Evolutionary conservation across 2,329 filamentous ascomycete species (phyloP).

Genomic region (Fusarium sp.): DNA sequence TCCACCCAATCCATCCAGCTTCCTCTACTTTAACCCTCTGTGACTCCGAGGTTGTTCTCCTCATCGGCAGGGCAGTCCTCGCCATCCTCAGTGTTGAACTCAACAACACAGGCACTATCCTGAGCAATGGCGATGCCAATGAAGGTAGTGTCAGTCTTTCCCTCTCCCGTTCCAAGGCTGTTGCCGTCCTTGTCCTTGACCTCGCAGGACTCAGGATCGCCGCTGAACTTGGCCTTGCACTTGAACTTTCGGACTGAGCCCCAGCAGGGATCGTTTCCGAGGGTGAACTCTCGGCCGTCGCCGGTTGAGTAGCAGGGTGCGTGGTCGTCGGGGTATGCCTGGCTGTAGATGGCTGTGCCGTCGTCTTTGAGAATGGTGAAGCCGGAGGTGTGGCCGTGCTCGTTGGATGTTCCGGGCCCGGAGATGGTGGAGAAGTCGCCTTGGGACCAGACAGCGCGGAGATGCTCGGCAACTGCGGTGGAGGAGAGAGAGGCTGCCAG

Average conservation of each 20-base stretch:
- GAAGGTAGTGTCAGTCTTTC: slow-evolving; percentile 14
- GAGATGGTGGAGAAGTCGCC: slow-evolving; percentile 20
- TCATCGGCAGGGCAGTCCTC: slow-evolving; percentile 15
- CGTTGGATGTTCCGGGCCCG: slow-evolving; percentile 4
- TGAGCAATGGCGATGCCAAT: slow-evolving; percentile 22
- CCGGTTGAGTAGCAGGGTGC: slow-evolving; percentile 7
- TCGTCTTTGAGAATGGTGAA: slow-evolving; percentile 24
- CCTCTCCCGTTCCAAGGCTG: slow-evolving; percentile 15
- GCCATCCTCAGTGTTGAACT: slow-evolving; percentile 20
- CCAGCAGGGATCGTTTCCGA: slow-evolving; percentile 17
- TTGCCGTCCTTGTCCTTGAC: slow-evolving; percentile 18
- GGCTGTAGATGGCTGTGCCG: slow-evolving; percentile 15
- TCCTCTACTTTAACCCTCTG: background rate
- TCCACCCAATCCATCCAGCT: background rate
- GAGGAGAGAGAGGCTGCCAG: slow-evolving; percentile 9
- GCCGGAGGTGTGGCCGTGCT: slow-evolving; percentile 4
- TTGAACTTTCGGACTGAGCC: slow-evolving; percentile 13
- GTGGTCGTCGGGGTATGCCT: slow-evolving; percentile 9
- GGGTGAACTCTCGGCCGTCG: slow-evolving; percentile 12
- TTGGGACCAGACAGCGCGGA: slow-evolving; percentile 20
- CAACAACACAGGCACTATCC: slow-evolving; percentile 20
- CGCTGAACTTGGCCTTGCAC: slow-evolving; percentile 3
- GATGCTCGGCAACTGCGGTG: slow-evolving; percentile 10
- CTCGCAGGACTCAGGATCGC: slow-evolving; percentile 16
- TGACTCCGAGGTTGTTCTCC: slow-evolving; percentile 7